These are phyloP conservation scores for Phoma sp. DNA, from an alignment of 2,329 filamentous ascomycete species.

Conservation along the genomic window DNA sequence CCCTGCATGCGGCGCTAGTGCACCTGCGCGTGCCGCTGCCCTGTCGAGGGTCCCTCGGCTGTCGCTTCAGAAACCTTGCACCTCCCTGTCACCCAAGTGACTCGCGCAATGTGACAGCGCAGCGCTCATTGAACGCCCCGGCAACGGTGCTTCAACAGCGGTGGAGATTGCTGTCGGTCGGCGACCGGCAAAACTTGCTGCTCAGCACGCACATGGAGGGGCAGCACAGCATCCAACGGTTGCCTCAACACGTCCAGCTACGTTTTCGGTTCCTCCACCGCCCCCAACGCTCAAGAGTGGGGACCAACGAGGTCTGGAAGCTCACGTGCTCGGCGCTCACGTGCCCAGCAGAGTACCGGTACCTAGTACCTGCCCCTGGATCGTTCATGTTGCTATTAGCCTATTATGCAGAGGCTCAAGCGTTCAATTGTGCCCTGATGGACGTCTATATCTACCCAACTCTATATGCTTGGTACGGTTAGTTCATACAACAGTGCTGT, in stretches of 20 bases:
- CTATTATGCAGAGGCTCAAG: not conserved
- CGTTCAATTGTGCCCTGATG: not conserved
- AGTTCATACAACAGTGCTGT: conserved; percentile 47
- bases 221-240: conserved; percentile 2
- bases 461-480: conserved; percentile 6
- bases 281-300: not conserved
- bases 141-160: conserved; percentile 9
- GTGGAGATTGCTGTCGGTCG: conserved; percentile 7
- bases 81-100: conserved; percentile 7
- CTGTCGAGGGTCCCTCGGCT: conserved; percentile 1
- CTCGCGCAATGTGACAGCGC: conserved; percentile 12
- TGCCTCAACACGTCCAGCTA: conserved; percentile 5
- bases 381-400: not conserved
- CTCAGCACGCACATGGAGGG: conserved; percentile 2
- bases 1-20: conserved; percentile 17
- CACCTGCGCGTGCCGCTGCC: conserved; percentile 12
- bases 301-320: conserved; percentile 1
- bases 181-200: conserved; percentile 3
- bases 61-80: conserved; percentile 6
- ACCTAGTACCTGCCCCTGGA: conserved; percentile 3
- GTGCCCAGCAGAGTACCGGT: not conserved
- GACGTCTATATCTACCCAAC: conserved; percentile 9
- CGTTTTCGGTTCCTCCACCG: conserved; percentile 12
- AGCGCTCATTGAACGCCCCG: conserved; percentile 11
- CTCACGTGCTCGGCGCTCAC: conserved; percentile 7